These are phyloP conservation scores for Tolypocladium inflatum DNA, from an alignment of 2,329 filamentous ascomycete species.

Conservation along the genomic window DNA sequence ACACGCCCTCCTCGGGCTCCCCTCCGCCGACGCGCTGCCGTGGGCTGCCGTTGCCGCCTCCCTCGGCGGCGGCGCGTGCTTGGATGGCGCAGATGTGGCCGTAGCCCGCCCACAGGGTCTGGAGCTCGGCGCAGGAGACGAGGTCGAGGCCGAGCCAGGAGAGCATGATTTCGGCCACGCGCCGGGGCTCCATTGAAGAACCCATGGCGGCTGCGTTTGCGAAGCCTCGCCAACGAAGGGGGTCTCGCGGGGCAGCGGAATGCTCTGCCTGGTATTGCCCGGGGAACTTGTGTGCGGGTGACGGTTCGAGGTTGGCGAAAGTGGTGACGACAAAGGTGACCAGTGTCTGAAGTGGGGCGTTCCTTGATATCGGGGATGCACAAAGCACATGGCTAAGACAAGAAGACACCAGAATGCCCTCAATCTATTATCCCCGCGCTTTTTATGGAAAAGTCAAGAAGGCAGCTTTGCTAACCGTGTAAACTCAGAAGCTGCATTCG, in stretches of 20 bases:
- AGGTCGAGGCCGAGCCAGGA: slow-evolving; percentile 29
- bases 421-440: neutral
- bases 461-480: neutral
- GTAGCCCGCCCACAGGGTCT: slow-evolving; percentile 42
- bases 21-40: neutral
- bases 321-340: neutral
- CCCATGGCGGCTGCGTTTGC: neutral
- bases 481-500: neutral
- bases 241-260: too few species aligned
- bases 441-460: too few species aligned
- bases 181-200: slow-evolving; percentile 11
- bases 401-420: neutral
- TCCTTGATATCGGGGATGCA: too few species aligned
- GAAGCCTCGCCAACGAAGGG: neutral
- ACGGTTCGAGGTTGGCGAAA: neutral
- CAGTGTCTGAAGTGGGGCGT: neutral
- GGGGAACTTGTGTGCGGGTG: neutral
- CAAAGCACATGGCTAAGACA: neutral
- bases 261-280: neutral
- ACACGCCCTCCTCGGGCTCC: slow-evolving; percentile 9
- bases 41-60: neutral
- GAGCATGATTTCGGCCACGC: slow-evolving; percentile 29
- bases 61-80: slow-evolving; percentile 23
- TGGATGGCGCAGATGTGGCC: slow-evolving; percentile 46
- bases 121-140: slow-evolving; percentile 25